Base-by-base conservation (phyloP, 345 rosid genomes). In the Anastatica hierochuntica region DNA sequence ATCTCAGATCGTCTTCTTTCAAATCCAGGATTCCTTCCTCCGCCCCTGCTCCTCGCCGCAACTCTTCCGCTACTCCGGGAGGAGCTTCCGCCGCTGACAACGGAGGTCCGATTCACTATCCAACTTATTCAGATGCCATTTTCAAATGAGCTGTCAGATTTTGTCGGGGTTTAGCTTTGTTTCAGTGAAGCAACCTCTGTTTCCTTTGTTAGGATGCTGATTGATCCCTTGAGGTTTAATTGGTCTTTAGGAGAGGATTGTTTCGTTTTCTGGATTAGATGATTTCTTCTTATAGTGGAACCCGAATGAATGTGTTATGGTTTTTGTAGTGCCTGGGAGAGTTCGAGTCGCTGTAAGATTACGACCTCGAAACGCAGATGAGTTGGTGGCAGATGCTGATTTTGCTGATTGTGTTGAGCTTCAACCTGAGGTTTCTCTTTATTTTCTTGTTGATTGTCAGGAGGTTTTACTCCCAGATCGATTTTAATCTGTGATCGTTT, bases 341-440 rank as follows among this genome's bases (percentile, higher is more conserved):
- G 99, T 94, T 46, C 74, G 97, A 60, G 99, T 94, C 14, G 95
- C 94, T 0, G 88, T 94, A 42, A 88, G 97, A 73, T 82, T 94
- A 69, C 69, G 97, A 54, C 97, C 97, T 2, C 82, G 85, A 9
- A 94, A 81, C 74, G 76, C 80, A 1, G 99, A 94, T 75, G 99
- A 94, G 64, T 69, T 70, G 29, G 76, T 71, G 19, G 94, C 90
- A 0, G 99, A 94, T 77, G 94, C 99, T 14, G 99, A 94, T 76
- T 94, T 94, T 76, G 90, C 90, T 19, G 95, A 85, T 67, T 94
- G 97, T 48, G 99, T 94, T 40, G 99, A 94, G 68, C 66, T 94
- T 63, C 99, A 83, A 60, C 87, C 99, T 0, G 99, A 94, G 96
- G 97, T 30, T n/a, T 48, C 13, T 53, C 60, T 43, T 31, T 11